Evolutionary conservation across 1,139 yeast genomes (phyloP), one percentile per base, ranked within the genome.

Genomic region (Magnusiomyces suaveolens): DNA sequence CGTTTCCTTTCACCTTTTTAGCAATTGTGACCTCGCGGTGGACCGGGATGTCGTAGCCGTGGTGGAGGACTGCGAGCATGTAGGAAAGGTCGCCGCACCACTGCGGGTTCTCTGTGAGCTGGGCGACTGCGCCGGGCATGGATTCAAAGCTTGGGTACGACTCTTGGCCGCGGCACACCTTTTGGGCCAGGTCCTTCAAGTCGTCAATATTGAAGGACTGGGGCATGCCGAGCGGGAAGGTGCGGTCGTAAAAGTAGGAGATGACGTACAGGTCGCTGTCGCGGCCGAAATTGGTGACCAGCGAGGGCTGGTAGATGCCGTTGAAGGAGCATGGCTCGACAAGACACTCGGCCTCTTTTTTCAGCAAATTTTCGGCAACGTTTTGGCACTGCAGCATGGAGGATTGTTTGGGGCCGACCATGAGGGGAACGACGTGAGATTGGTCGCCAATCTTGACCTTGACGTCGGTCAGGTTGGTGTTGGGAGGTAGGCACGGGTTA

Each of bases 201-300:
- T 92, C 99, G 60, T 80, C 82, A 48, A 94, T 75, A 2, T 94
- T 84, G 75, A 92, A 94, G 8, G 95, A 79, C 23, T 81, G 75
- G 59, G 98, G 97, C 88, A 92, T 84, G 53, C 97, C 98, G 61
- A 92, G 76, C 49, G 97, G 97, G 67, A 77, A 82, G 46, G 95
- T 83, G 66, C 95, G 79, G 69, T 89, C 97, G 71, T 87, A 89
- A 72, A 89, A 89, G 73, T 82, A 89, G 8, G 96, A 88, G 69
- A 89, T 87, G 43, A 88, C 80, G 68, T 76, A 89, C 77, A 89
- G 77, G 64, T 88, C 96, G 43, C 81, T 79, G 39, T 78, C 68
- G 55, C 75, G 75, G 58, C 78, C 75, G 74, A 89, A 88, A 16
- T 92, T 80, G 61, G 76, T 79, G 48, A 81, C 81, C 62, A 89